Evolutionary conservation across 169 alveolate genomes (phyloP).

Genomic region (Cryptosporidium canis): DNA sequence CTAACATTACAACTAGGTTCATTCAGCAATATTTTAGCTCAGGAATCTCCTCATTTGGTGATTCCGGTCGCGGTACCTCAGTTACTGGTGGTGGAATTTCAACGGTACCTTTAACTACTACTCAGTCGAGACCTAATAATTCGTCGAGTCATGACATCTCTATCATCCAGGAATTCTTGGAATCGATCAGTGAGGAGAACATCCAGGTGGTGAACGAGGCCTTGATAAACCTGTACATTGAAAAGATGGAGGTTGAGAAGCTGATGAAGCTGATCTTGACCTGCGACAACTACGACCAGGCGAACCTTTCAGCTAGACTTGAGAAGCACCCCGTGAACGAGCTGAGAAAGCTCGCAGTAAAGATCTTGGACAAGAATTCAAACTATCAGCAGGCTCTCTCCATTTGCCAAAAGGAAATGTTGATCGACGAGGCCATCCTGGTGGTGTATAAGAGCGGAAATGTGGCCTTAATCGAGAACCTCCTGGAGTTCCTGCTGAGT

Average conservation of each 20-base stretch:
- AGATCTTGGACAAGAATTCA: conserved; percentile 89
- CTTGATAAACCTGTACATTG: conserved; percentile 95
- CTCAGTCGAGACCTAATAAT: background rate
- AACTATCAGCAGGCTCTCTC: conserved; percentile 90
- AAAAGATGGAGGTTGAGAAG: conserved; percentile 94
- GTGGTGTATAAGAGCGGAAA: conserved; percentile 88
- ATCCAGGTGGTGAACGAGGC: conserved; percentile 94
- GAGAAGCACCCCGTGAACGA: conserved; percentile 96
- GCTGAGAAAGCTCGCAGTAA: conserved; percentile 96
- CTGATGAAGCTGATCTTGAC: conserved; percentile 92
- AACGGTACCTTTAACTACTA: conserved; percentile 73
- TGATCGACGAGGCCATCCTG: conserved; percentile 87
- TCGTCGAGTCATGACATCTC: background rate
- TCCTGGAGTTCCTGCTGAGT: conserved; percentile 89
- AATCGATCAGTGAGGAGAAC: conserved; percentile 55
- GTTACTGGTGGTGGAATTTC: conserved; percentile 86
- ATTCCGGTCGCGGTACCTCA: conserved; percentile 84
- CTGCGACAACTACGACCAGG: conserved; percentile 95
- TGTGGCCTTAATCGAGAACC: conserved; percentile 89
- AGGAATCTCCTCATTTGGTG: conserved; percentile 76
- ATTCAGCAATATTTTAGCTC: conserved; percentile 33
- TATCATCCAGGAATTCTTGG: conserved; percentile 54
- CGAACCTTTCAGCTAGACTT: conserved; percentile 87
- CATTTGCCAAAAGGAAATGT: conserved; percentile 88
- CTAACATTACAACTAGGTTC: conserved; percentile 52